Conservation (phyloP, 129 eudicot genomes). For the Centrapalus pauciflorus region DNA sequence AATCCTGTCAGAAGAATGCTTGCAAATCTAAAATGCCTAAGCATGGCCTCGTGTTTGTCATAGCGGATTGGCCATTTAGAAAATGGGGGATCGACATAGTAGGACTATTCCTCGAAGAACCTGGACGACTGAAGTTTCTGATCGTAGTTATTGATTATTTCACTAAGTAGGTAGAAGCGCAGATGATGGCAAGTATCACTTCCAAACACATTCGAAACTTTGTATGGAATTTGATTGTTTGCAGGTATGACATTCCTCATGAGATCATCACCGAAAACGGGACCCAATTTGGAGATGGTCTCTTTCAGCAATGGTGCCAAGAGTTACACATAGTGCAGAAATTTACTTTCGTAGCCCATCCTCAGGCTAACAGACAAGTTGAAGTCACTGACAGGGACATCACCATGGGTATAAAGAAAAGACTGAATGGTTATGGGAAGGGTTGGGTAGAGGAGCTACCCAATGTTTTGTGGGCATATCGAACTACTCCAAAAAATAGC, state of each 20-base stretch:
- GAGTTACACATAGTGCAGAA: neutral
- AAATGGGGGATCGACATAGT: neutral
- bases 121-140: neutral
- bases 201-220: neutral
- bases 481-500: neutral
- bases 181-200: neutral
- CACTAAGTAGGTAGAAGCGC: neutral
- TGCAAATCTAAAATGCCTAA: neutral
- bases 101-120: neutral
- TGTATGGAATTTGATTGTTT: neutral
- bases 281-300: neutral
- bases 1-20: neutral
- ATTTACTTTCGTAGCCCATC: neutral
- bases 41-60: neutral
- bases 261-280: neutral
- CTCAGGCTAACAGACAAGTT: neutral
- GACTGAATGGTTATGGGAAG: neutral
- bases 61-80: neutral
- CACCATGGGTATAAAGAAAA: neutral
- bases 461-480: neutral
- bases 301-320: neutral
- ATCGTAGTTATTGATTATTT: neutral
- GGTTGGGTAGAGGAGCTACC: neutral
- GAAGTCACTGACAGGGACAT: neutral
- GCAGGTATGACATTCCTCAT: neutral